Evolutionary conservation across 768 basidiomycete genomes (phyloP).

Genomic region (Mycena vulgaris): DNA sequence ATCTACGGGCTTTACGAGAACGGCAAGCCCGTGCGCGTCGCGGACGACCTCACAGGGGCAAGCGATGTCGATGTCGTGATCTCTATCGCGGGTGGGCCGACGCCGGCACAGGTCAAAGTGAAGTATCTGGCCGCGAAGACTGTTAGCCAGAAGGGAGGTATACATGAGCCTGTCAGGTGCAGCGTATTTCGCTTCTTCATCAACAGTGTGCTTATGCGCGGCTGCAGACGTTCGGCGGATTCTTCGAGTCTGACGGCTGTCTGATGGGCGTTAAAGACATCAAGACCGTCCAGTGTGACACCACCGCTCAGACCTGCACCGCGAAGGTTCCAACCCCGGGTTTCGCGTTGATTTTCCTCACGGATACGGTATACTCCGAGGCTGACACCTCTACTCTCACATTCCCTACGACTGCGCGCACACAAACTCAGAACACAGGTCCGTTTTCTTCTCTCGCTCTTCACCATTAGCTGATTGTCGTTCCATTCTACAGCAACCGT

Average conservation of each 20-base stretch:
- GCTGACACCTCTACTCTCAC: too few species aligned
- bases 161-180: conserved; percentile 83
- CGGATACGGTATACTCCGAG: too few species aligned
- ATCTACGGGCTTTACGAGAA: conserved; percentile 55
- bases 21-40: conserved; percentile 52
- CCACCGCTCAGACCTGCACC: conserved; percentile 64
- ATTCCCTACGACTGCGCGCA: too few species aligned
- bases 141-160: conserved; percentile 75
- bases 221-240: conserved; percentile 70
- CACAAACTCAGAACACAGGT: too few species aligned
- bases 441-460: too few species aligned
- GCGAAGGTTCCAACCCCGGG: conserved; percentile 69
- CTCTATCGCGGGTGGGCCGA: conserved; percentile 56
- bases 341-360: too few species aligned
- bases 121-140: conserved; percentile 66
- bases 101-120: conserved; percentile 64
- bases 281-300: conserved; percentile 72
- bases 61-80: conserved; percentile 62
- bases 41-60: conserved; percentile 56
- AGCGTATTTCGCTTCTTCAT: conserved; percentile 20
- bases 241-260: conserved; percentile 78
- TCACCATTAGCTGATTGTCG: too few species aligned
- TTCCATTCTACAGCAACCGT: too few species aligned
- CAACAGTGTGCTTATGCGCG: not conserved
- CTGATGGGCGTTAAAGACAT: conserved; percentile 69